These are phyloP conservation scores for Escovopsis sp. DNA, from an alignment of 2,329 filamentous ascomycete genomes.

Conservation along the genomic window DNA sequence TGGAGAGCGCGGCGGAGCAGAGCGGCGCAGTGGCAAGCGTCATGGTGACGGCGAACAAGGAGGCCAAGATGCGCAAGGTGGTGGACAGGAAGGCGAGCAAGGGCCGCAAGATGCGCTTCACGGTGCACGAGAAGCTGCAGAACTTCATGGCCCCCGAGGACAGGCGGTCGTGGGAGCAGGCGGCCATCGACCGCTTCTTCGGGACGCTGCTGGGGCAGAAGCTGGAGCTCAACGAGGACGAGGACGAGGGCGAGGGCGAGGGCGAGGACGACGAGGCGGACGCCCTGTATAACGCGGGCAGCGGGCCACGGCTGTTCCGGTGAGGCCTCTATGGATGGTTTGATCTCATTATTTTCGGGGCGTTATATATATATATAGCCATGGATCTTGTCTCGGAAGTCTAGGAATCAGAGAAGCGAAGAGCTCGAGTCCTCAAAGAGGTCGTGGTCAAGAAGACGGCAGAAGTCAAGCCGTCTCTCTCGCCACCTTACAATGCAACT, in stretches of 20 bases:
- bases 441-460: no score
- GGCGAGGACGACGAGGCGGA: conserved; percentile 37
- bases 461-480: no score
- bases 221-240: conserved; percentile 45
- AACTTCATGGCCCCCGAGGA: conserved; percentile 97
- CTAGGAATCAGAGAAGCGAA: no score
- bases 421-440: no score
- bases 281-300: conserved; percentile 37
- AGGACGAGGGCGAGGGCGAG: conserved; percentile 34
- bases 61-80: conserved; percentile 65
- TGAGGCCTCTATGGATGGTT: background rate
- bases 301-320: conserved; percentile 38
- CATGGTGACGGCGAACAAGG: conserved; percentile 53
- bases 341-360: no score
- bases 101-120: conserved; percentile 84
- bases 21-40: conserved; percentile 35
- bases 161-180: conserved; percentile 61
- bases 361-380: no score
- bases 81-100: conserved; percentile 94
- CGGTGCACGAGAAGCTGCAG: conserved; percentile 90
- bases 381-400: background rate
- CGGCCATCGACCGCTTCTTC: conserved; percentile 65
- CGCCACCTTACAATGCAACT: no score
- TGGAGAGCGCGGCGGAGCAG: conserved; percentile 42
- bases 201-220: conserved; percentile 60